Percentiles rank a stretch among this genome's conserved stretches.
Conservation (phyloP, 164 flowering plant genomes). For the Stephania yunnanensis region DNA sequence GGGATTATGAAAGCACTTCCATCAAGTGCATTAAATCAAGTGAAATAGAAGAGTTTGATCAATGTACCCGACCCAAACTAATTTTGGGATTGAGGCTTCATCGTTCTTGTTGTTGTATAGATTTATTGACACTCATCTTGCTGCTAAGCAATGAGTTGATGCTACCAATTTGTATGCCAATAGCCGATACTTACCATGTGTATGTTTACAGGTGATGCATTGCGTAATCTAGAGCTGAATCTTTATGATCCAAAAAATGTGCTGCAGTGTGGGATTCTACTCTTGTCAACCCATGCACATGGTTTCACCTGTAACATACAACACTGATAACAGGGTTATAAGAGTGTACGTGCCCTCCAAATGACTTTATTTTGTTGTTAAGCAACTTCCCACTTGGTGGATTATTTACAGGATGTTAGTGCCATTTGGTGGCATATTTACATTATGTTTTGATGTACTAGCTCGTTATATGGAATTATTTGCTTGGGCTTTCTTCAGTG, state of each 20-base stretch:
- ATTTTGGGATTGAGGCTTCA: neutral
- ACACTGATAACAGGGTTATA: constrained; percentile 85
- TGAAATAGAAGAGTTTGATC: too few relatives aligned
- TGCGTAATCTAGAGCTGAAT: constrained; percentile 58
- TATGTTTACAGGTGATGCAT: constrained; percentile 71
- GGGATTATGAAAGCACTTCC: too few relatives aligned
- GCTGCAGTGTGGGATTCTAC: constrained; percentile 96
- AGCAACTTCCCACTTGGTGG: neutral
- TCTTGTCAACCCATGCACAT: constrained; percentile 90
- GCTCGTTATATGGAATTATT: neutral
- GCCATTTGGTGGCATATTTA: neutral
- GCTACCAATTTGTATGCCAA: neutral
- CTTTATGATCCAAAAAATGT: constrained; percentile 80
- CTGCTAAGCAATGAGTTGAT: neutral
- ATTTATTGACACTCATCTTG: neutral
- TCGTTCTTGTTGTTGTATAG: neutral
- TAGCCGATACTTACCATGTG: neutral
- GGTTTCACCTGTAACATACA: constrained; percentile 97
- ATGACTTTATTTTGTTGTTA: neutral
- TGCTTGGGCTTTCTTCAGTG: constrained; percentile 37
- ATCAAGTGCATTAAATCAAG: too few relatives aligned
- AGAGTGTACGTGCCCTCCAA: constrained; percentile 57
- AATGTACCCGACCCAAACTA: too few relatives aligned
- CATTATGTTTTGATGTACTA: neutral
- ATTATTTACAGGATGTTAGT: neutral